These are phyloP conservation scores for Nakaseomyces glabratus DNA, from an alignment of 1,139 yeast species.

Conservation along the genomic window DNA sequence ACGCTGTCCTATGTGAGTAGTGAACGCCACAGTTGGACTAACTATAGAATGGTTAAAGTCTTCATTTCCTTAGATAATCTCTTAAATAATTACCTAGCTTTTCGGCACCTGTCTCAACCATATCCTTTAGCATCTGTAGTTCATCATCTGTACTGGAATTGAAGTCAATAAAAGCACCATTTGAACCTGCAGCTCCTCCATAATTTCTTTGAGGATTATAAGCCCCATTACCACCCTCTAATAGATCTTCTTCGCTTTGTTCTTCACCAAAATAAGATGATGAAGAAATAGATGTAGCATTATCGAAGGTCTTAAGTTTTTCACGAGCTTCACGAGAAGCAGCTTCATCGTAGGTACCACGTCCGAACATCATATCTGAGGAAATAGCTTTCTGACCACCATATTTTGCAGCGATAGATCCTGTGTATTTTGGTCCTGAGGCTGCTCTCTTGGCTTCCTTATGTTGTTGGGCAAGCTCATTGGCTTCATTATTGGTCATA, in stretches of 20 bases:
- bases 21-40: too few species aligned
- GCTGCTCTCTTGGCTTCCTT: slow-evolving; percentile 38
- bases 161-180: slow-evolving; percentile 45
- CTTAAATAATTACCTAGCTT: slow-evolving; percentile 76
- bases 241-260: slow-evolving; percentile 35
- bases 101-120: slow-evolving; percentile 90
- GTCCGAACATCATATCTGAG: slow-evolving; percentile 88
- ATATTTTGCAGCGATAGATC: slow-evolving; percentile 65
- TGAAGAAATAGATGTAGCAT: slow-evolving; percentile 87
- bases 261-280: slow-evolving; percentile 89
- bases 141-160: slow-evolving; percentile 62
- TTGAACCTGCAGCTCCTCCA: slow-evolving; percentile 13
- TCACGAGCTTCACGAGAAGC: slow-evolving; percentile 71
- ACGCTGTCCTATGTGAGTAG: too few species aligned
- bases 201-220: slow-evolving; percentile 10
- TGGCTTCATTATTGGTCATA: slow-evolving; percentile 53
- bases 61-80: slow-evolving; percentile 58
- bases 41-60: too few species aligned
- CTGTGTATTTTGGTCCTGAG: slow-evolving; percentile 44
- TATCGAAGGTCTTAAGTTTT: slow-evolving; percentile 69
- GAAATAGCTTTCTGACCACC: slow-evolving; percentile 92
- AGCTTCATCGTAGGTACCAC: slow-evolving; percentile 71
- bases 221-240: slow-evolving; percentile 28
- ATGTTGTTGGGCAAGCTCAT: slow-evolving; percentile 33
- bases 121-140: slow-evolving; percentile 78